Percentiles rank a stretch among this genome's conserved stretches.
These are phyloP conservation scores for Rostrohypoxylon terebratum DNA, from an alignment of 495 filamentous ascomycete species.

Conservation along the genomic window DNA sequence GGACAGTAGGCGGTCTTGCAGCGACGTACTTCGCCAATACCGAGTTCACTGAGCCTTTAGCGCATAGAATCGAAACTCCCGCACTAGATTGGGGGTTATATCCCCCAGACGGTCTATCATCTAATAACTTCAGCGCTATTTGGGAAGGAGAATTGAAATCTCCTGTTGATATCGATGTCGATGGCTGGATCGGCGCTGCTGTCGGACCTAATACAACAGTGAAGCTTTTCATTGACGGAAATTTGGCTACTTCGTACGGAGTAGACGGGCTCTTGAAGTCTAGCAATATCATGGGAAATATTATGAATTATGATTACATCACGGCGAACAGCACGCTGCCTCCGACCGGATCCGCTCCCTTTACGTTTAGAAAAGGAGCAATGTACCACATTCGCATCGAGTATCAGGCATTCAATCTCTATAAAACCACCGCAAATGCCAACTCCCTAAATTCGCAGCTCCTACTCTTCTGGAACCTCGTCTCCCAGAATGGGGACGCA, in stretches of 20 bases:
- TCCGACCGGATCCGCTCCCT: conserved; percentile 52
- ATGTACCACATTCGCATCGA: conserved; percentile 56
- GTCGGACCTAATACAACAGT: conserved; percentile 55
- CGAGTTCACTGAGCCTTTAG: conserved; percentile 50
- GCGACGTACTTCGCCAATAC: conserved; percentile 58
- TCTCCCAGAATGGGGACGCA: conserved; percentile 51
- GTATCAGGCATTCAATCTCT: conserved; percentile 60
- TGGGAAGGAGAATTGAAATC: conserved; percentile 56
- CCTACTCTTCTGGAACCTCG: conserved; percentile 61
- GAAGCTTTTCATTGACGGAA: conserved; percentile 52
- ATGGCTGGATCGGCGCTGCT: conserved; percentile 53
- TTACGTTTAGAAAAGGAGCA: conserved; percentile 52
- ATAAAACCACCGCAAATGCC: conserved; percentile 55
- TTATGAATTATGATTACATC: conserved; percentile 49
- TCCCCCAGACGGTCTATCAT: conserved; percentile 54
- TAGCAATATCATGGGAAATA: conserved; percentile 49
- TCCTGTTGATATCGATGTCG: conserved; percentile 51
- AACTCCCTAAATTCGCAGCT: conserved; percentile 59
- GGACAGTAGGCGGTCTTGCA: conserved; percentile 49
- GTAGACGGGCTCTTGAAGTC: conserved; percentile 37
- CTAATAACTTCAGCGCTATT: conserved; percentile 58
- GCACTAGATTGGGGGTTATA: conserved; percentile 59
- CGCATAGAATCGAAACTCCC: conserved; percentile 50
- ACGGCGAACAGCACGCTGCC: conserved; percentile 45
- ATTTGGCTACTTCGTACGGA: conserved; percentile 35